Evolutionary conservation across 805 yeast species (phyloP), one percentile per base, ranked within the genome.

Genomic region (Metschnikowia henanensis): DNA sequence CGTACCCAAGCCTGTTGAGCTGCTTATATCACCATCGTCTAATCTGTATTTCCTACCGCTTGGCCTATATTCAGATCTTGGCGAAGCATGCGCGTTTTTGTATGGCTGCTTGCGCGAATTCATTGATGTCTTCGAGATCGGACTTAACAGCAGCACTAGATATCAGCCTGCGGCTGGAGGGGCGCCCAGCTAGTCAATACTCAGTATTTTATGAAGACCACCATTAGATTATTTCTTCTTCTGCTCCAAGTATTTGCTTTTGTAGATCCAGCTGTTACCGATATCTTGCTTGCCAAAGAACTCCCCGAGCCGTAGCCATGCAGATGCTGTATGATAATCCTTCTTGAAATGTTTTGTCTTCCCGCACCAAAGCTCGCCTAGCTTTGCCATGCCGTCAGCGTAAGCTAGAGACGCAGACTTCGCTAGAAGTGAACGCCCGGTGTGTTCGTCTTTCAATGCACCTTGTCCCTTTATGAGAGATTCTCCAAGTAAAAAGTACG

Each of bases 221-320:
- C 28, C 23, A 20, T 7, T 9, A 18, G 23, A 26, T 43, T 26
- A 47, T 38, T 45, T 31, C 37, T 43, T 46, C 38, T 42, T 45
- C 33, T 31, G 50, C 25, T 41, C 48, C 47, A 47, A 59, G 55
- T 85, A 84, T 66, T 84, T 84, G 36, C 79, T 80, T 60, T 83
- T 84, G 65, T 83, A 80, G 28, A 84, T 83, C 92, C 92, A 85
- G 47, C 81, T 77, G 45, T 83, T 80, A 0, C 90, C 91, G 20
- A 81, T 75, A 43, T 81, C 64, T 50, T 72, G 75, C 18, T 75
- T 76, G 3, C 90, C 90, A 50, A 75, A 72, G 22, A 72, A 64
- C 41, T 81, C 89, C 13, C 87, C 84, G 25, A 79, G 63, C 32
- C 91, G 70, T 45, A 79, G 76, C 83, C 90, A 83, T 10, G 81